These are phyloP conservation scores for Juglanconis juglandina DNA, from an alignment of 2,329 filamentous ascomycete species.

Conservation along the genomic window DNA sequence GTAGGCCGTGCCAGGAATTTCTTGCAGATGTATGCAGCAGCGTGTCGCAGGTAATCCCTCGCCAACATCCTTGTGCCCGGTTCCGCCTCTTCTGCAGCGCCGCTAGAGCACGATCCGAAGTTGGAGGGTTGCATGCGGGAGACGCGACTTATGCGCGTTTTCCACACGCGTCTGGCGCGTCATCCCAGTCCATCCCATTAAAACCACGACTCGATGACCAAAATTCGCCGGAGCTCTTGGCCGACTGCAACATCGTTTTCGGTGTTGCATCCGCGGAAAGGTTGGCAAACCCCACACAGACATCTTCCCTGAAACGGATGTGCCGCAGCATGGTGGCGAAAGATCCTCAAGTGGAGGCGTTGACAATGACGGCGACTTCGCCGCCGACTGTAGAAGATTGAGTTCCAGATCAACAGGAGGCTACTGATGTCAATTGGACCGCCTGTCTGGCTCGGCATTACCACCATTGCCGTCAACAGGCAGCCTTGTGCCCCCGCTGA, in stretches of 20 bases:
- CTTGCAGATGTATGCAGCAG: not conserved
- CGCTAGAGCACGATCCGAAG: not conserved
- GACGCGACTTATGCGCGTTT: constrained; percentile 1
- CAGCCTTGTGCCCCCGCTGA: not conserved
- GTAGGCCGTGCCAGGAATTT: not conserved
- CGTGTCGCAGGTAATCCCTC: not conserved
- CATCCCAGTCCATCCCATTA: constrained; percentile 4
- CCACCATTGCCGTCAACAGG: not conserved
- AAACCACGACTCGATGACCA: constrained; percentile 6
- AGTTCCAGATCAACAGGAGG: not conserved
- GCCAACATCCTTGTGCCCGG: constrained; percentile 6
- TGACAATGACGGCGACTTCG: not conserved
- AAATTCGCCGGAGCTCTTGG: constrained; percentile 4
- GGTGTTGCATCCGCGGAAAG: not conserved
- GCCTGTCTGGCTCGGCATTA: not conserved
- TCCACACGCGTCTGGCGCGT: constrained; percentile 14
- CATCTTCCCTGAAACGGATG: constrained; percentile 1
- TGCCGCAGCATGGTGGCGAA: not conserved
- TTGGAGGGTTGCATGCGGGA: constrained; percentile 6
- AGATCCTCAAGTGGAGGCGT: not conserved
- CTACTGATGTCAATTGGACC: not conserved
- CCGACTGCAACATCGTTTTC: constrained; percentile 6
- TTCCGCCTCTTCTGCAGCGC: constrained; percentile 5
- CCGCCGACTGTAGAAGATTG: not conserved
- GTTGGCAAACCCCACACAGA: constrained; percentile 3